Evolutionary conservation across 345 rosid species (phyloP).

Genomic region (Murraya paniculata): DNA sequence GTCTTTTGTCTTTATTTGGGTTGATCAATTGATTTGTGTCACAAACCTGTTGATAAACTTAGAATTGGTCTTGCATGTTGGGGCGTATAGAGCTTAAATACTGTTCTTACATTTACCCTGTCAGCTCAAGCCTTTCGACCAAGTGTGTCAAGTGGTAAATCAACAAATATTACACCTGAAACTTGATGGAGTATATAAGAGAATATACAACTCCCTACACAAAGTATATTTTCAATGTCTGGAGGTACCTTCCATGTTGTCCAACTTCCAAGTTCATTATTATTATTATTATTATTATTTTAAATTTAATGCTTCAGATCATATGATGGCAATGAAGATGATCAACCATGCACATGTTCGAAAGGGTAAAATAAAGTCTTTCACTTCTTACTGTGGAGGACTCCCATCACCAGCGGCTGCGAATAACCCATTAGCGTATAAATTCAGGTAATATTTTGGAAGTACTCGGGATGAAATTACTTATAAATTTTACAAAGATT

Average conservation of each 20-base stretch:
- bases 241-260: background rate
- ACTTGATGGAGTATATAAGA: background rate
- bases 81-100: background rate
- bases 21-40: background rate
- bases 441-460: slow-evolving; percentile 63
- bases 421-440: slow-evolving; percentile 87
- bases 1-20: background rate
- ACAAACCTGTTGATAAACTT: background rate
- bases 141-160: background rate
- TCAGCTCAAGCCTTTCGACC: background rate
- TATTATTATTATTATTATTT: background rate
- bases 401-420: slow-evolving; percentile 98
- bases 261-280: background rate
- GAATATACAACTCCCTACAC: background rate
- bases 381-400: slow-evolving; percentile 89
- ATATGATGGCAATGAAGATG: slow-evolving; percentile 99
- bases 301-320: slow-evolving; percentile 53
- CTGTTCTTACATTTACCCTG: background rate
- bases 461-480: background rate
- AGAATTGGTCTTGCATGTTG: background rate
- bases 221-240: background rate
- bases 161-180: background rate
- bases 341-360: slow-evolving; percentile 64
- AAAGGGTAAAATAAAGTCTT: slow-evolving; percentile 73
- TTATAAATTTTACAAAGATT: background rate